Conservation (phyloP, 2,329 filamentous ascomycete genomes). For the Colletotrichum chrysophilum region DNA sequence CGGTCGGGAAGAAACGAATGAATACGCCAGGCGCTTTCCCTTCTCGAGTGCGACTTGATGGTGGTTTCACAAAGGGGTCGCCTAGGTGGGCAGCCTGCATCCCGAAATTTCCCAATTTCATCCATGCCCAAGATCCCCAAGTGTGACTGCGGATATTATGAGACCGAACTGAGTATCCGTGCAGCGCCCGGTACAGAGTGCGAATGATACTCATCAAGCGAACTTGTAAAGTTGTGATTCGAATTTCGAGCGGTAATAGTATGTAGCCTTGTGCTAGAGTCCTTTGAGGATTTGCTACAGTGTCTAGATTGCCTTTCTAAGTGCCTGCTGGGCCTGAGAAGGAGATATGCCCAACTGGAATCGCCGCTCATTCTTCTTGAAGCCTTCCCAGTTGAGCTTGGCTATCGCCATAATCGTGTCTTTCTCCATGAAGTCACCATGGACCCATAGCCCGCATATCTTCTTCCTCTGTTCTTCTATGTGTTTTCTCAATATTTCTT, state of each 20-base stretch:
- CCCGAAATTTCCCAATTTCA: not conserved
- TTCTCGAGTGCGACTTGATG: not conserved
- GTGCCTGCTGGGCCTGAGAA: not conserved
- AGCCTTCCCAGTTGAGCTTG: not conserved
- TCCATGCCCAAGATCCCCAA: not conserved
- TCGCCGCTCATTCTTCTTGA: not conserved
- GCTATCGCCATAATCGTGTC: not conserved
- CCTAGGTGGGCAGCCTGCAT: not conserved
- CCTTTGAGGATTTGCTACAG: not conserved
- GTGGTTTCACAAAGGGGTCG: not conserved
- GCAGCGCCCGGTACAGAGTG: no score
- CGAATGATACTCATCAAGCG: no score
- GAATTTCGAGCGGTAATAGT: no score
- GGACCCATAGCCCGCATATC: not conserved
- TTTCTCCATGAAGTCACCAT: not conserved
- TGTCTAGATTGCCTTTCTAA: rapidly evolving
- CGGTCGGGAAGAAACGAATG: not conserved
- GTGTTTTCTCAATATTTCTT: not conserved
- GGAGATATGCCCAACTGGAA: not conserved
- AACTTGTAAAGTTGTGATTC: no score
- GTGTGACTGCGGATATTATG: no score
- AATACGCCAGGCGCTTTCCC: not conserved
- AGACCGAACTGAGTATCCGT: no score
- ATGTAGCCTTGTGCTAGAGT: not conserved
- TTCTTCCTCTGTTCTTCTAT: not conserved